These are phyloP conservation scores for Didymella pinodella DNA, from an alignment of 2,329 filamentous ascomycete genomes.

Conservation along the genomic window DNA sequence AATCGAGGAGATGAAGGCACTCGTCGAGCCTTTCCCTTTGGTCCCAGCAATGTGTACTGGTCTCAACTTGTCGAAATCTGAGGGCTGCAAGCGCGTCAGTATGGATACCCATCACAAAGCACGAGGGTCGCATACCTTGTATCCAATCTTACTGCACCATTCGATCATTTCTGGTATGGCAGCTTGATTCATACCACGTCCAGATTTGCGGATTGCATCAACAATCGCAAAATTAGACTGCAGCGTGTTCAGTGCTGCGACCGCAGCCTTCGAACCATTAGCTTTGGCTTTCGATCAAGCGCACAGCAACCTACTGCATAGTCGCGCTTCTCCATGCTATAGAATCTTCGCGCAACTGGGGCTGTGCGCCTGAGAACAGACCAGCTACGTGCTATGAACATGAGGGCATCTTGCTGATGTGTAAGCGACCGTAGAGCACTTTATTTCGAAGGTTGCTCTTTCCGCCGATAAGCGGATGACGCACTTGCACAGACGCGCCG, in stretches of 20 bases:
- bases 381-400: slow-evolving; percentile 39
- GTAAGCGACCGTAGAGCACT: slow-evolving; percentile 10
- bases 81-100: slow-evolving; percentile 56
- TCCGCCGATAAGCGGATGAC: slow-evolving; percentile 39
- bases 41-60: slow-evolving; percentile 88
- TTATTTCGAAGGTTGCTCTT: slow-evolving; percentile 23
- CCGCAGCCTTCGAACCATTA: slow-evolving; percentile 65
- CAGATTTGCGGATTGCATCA: slow-evolving; percentile 78
- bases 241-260: slow-evolving; percentile 76
- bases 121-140: slow-evolving; percentile 66
- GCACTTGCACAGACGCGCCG: slow-evolving; percentile 28
- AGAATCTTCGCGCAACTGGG: slow-evolving; percentile 25
- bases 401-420: slow-evolving; percentile 39
- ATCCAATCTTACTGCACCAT: slow-evolving; percentile 79
- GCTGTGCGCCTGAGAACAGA: slow-evolving; percentile 25
- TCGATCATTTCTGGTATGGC: slow-evolving; percentile 83
- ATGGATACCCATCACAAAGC: slow-evolving; percentile 1
- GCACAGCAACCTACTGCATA: slow-evolving; percentile 40
- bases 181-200: slow-evolving; percentile 73
- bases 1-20: slow-evolving; percentile 82
- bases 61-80: slow-evolving; percentile 67
- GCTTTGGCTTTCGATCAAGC: slow-evolving; percentile 6
- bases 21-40: slow-evolving; percentile 92
- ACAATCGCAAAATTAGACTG: slow-evolving; percentile 82
- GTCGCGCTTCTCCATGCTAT: slow-evolving; percentile 47